These are phyloP conservation scores for Huiozyma naganishii DNA, from an alignment of 805 yeast species.

Conservation along the genomic window DNA sequence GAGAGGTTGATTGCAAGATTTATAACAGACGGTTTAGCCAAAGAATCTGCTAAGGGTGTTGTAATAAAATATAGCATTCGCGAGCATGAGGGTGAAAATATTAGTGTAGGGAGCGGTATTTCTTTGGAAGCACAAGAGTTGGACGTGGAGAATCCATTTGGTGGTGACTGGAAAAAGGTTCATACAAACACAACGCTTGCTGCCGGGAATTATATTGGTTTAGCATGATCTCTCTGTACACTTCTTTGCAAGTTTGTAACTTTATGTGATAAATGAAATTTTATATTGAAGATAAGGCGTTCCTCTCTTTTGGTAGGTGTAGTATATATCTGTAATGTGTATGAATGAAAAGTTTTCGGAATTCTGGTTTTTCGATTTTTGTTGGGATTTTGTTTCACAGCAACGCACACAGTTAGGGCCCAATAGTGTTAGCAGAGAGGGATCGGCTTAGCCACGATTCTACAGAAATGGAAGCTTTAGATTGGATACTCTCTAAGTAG, in stretches of 20 bases:
- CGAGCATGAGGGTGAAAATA: constrained; percentile 15
- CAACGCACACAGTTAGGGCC: no score
- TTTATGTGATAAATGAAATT: no score
- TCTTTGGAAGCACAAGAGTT: constrained; percentile 30
- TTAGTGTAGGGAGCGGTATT: constrained; percentile 38
- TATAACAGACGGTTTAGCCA: constrained; percentile 58
- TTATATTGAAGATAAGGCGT: neutral
- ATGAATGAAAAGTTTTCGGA: neutral
- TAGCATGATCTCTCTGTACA: constrained; percentile 10
- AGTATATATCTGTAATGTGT: neutral
- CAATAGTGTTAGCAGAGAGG: no score
- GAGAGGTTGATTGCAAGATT: constrained; percentile 79
- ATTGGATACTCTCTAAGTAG: no score
- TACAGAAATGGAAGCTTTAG: no score
- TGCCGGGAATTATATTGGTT: constrained; percentile 30
- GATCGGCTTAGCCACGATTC: no score
- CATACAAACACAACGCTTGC: constrained; percentile 27
- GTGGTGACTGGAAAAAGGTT: constrained; percentile 28
- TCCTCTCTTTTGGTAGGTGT: neutral
- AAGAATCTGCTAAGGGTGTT: constrained; percentile 67
- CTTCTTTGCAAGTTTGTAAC: no score
- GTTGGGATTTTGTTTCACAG: no score
- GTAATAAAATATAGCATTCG: constrained; percentile 51
- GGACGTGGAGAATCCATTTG: constrained; percentile 32
- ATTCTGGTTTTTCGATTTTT: no score